Base-by-base conservation (phyloP, 1,139 yeast genomes). In the Suhomyces anneliseae region DNA sequence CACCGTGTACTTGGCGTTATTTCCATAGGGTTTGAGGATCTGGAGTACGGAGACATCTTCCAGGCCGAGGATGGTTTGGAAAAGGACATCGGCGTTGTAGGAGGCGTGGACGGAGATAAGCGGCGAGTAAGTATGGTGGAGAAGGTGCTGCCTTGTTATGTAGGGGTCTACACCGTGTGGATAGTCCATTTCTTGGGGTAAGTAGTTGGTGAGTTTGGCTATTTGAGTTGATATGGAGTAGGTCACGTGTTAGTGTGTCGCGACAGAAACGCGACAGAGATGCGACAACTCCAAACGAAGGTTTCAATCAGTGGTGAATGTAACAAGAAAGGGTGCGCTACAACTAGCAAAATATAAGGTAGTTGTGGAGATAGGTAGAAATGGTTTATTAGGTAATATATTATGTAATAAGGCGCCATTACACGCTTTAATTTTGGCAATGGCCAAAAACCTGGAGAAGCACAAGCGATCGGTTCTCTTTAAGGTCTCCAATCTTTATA, bases 71-170 rank as follows among this genome's bases (percentile, higher is more conserved):
- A 71, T 66, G 8, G 66, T 62, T 51, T 69, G 74, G 32, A 82
- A 69, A 10, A 78, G 56, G 12, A 63, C 57, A 47, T 83, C 85
- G 4, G 83, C 81, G 51, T 72, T 76, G 36, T 61, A 71, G 0
- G 88, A 76, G 6, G 84, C 70, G 27, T 75, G 75, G 8, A 83
- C 72, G 1, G 87, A 74, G 14, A 85, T 70, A 39, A 76, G 67
- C 12, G 92, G 92, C 27, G 84, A 76, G 51, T 78, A 78, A 10
- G 84, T 74, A 51, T 76, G 79, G 51, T 73, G 78, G 46, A 75
- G 67, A 36, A 75, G 59, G 51, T 71, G 71, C 60, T 75, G 80
- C 49, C 79, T 65, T 14, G 76, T 64, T 9, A 62, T 60, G 50
- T 69, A 70, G 34, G 79, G 78, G 54, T 73, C 78, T 43, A 69